These are phyloP conservation scores for Marasmius tenuissimus DNA, from an alignment of 1,284 basidiomycete genomes.

Conservation along the genomic window DNA sequence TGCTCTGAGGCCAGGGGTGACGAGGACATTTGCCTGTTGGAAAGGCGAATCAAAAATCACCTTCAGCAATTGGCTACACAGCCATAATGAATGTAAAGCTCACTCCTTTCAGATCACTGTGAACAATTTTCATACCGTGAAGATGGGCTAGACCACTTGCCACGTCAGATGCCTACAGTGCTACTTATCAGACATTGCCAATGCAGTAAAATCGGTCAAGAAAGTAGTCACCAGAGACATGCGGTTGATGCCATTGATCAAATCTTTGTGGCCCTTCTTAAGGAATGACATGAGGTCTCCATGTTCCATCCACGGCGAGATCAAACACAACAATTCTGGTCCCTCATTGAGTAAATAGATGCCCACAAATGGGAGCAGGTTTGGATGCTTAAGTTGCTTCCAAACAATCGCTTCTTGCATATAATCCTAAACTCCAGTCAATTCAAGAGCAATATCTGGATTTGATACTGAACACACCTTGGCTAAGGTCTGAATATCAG, in stretches of 20 bases:
- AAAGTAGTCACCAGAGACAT: not conserved
- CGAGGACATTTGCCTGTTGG: not conserved
- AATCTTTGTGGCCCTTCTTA: not conserved
- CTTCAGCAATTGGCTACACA: not conserved
- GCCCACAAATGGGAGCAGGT: not conserved
- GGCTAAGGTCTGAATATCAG: not conserved
- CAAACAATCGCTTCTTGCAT: not conserved
- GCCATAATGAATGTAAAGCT: no score
- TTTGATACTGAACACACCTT: not conserved
- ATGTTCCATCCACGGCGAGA: not conserved
- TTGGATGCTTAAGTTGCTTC: not conserved
- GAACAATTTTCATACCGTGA: slow-evolving; percentile 31
- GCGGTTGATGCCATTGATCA: not conserved
- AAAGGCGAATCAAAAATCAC: not conserved
- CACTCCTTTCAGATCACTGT: slow-evolving; percentile 39
- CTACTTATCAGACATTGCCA: no score
- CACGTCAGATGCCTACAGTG: slow-evolving; percentile 27
- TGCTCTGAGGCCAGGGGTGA: not conserved
- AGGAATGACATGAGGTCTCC: not conserved
- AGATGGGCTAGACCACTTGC: slow-evolving; percentile 32
- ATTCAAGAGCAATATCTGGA: no score
- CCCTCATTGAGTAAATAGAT: not conserved
- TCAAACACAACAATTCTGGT: not conserved
- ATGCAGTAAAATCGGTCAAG: not conserved
- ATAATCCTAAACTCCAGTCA: not conserved